Base-by-base conservation (phyloP, 2,329 filamentous ascomycete species). In the Celoporthe dispersa region DNA sequence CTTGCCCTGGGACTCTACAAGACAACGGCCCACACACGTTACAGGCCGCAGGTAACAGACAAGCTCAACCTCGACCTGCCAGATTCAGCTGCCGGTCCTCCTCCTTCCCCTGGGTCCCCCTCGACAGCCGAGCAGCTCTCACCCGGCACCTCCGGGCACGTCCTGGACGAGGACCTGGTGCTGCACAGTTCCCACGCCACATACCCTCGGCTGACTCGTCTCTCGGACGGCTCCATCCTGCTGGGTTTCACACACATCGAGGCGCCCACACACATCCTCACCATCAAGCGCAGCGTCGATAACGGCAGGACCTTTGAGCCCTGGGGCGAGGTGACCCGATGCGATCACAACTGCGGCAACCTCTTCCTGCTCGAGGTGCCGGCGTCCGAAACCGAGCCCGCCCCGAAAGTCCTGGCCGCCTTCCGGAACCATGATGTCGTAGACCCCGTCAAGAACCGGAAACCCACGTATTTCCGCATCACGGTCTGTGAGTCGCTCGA, bases 401-500 rank as follows among this genome's bases (percentile, higher is more conserved):
- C 28, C 14, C 76, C 78, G 0, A 75, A 76, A 1, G 76, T 85
- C 1, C 78, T 86, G 0, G 84, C 80, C 0, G 84, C 84, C 0
- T 86, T 86, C 75, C 81, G 84, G 7, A 86, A 86, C 75, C 74
- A 71, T 57, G 70, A 71, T 48, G 63, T 71, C 19, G 41, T 67
- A 16, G 68, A 57, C 6, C 61, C 65, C 28, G 5, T 62, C 19
- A 53, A 53, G 8, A 44, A 61, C 33, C 66, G 55, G 1, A 35
- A 31, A 4, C 64, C 63, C 16, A 68, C 55, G 9, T 65, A 51
- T n/a, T 85, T 83, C 75, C 82, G 84, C 39, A 85, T 86, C 74
- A 86, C 84, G 0, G 82, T 86, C 19, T 86, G 83, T 71, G 80
- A 82, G 65, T 84, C 82, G 39, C 73, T 68, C 1, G 83, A 86